phyloP scores from a whole-genome alignment of 1,139 yeast genomes.

The Candida frijolesensis region DNA sequence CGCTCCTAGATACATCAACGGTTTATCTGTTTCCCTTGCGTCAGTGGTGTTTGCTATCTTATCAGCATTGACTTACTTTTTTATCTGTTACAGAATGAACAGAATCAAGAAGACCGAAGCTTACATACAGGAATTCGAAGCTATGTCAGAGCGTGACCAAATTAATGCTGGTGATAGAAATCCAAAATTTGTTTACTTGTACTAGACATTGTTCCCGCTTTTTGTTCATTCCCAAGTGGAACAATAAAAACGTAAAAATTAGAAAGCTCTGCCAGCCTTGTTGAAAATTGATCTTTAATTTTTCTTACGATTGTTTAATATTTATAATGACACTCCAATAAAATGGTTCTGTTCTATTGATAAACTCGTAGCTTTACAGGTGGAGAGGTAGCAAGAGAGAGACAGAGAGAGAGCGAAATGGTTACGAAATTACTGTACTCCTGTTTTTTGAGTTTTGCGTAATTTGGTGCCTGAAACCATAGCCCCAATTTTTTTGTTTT shows the following conservation, averaged over 20 bases:
- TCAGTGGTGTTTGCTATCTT: constrained; percentile 54
- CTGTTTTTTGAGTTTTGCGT: background rate
- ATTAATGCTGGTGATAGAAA: constrained; percentile 63
- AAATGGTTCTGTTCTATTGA: too few relatives aligned
- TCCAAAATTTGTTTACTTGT: constrained; percentile 55
- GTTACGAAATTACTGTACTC: background rate
- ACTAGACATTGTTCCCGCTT: constrained; percentile 18
- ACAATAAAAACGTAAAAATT: background rate
- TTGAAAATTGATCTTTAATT: too few relatives aligned
- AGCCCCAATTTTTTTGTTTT: background rate
- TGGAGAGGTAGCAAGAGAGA: background rate
- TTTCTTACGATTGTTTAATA: too few relatives aligned
- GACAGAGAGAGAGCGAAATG: too few relatives aligned
- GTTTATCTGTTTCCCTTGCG: constrained; percentile 56
- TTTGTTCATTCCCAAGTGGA: background rate
- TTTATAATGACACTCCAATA: too few relatives aligned
- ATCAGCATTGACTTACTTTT: constrained; percentile 45
- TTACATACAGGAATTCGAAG: constrained; percentile 46
- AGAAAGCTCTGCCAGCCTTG: too few relatives aligned
- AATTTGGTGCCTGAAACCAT: constrained; percentile 1
- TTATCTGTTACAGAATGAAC: constrained; percentile 42
- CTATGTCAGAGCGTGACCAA: constrained; percentile 48
- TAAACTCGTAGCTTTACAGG: background rate
- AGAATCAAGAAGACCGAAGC: constrained; percentile 38
- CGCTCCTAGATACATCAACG: constrained; percentile 61